These are phyloP conservation scores for Spirogloea muscicola DNA, from an alignment of 139 green algal genomes.

Conservation along the genomic window DNA sequence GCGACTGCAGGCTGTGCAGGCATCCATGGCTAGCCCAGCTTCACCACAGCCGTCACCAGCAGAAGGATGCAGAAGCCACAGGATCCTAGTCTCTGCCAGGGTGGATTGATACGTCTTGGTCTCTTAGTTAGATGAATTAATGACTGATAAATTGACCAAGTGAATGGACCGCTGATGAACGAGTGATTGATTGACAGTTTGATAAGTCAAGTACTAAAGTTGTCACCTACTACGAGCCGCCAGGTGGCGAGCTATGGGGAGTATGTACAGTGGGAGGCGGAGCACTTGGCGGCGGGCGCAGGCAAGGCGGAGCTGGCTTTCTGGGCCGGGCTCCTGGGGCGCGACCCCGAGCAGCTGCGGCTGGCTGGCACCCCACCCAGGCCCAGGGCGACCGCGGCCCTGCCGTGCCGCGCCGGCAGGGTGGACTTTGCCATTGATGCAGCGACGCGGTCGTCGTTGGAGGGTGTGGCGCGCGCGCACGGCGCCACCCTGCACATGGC, in stretches of 20 bases:
- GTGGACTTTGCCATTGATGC: constrained; percentile 7
- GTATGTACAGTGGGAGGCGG: constrained; percentile 18
- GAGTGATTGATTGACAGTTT: no score
- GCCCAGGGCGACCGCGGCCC: not conserved
- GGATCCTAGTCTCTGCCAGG: no score
- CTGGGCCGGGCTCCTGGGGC: not conserved
- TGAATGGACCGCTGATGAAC: no score
- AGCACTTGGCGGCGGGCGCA: constrained; percentile 2
- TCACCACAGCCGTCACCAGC: no score
- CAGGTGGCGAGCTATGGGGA: constrained; percentile 13
- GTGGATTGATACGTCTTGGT: no score
- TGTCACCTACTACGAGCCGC: no score
- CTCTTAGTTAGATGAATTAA: no score
- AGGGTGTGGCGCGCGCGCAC: not conserved
- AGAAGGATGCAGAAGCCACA: no score
- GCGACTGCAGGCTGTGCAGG: no score
- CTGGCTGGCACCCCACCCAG: not conserved
- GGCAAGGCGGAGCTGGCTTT: constrained; percentile 11
- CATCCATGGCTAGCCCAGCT: no score
- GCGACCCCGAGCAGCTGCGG: not conserved
- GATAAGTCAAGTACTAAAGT: no score
- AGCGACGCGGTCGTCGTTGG: not conserved
- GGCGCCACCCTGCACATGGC: constrained; percentile 22
- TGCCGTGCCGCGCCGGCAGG: not conserved
- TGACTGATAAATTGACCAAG: no score